Evolutionary conservation across 495 filamentous ascomycete genomes (phyloP), one percentile per base, ranked within the genome.

Genomic region (Penicillium lividum): DNA sequence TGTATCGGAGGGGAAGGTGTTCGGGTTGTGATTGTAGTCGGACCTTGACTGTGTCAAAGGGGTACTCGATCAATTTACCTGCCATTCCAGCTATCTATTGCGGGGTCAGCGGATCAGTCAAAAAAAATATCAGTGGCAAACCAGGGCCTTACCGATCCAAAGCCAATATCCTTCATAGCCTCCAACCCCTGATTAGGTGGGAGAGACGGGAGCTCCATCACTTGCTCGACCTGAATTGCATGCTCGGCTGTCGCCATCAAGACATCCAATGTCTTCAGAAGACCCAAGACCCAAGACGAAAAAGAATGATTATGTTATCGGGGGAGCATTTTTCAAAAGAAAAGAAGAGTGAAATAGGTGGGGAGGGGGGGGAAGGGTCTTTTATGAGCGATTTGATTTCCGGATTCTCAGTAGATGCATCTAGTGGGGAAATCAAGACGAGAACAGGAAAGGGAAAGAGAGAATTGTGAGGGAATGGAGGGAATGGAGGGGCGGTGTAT

Each of bases 31-130:
- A 82, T 53, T 82, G 80, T 16, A 82, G 69, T 47, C 86, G 82
- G 45, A 90, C 94, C 79, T 99, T 99, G 64, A 99, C 88, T 0
- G 95, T 99, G 77, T 99, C 95, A 73, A 98, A 98, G 31, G 95
- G 95, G 70, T 95, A 99, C 67, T 99, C 95, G 65, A 99, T 91
- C 60, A 90, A 84, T 78, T 99, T 99, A 59, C 94, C 95, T 25
- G 89, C 89, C 55, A 94, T 87, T 57, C 95, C 95, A 42, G 93
- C 93, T 27, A 85, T 71, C 90, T 92, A 62, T 16, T 1, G 15
- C 5, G 38, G n/a, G 7, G 33, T 36, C 1, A 36, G 33, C 9
- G 33, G 22, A 22, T 22, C 22, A 2, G 22, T 22, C 22, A 22
- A 22, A 22, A 22, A 22, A 22, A 22, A 22, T 1, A 22, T 22